Conservation (phyloP, 192 early-diverging fungal species). For the Linnemannia zychae region DNA sequence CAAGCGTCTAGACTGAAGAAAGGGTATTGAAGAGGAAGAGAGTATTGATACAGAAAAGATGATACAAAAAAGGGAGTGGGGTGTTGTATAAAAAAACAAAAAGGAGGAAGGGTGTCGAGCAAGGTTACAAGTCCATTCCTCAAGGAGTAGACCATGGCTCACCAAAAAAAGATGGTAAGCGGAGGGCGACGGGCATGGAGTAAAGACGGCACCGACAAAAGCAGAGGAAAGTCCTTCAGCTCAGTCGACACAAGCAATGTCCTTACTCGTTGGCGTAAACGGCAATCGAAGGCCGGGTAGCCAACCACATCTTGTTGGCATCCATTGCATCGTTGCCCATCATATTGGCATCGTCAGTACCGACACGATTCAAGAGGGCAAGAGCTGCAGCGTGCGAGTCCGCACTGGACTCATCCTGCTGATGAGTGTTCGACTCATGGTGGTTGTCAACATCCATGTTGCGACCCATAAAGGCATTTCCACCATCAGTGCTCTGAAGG, state of each 20-base stretch:
- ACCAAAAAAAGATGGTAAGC: background rate
- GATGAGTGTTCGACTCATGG: slow-evolving; percentile 1
- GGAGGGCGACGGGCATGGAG: slow-evolving; percentile 15
- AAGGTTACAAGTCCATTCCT: background rate
- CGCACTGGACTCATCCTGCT: slow-evolving; percentile 8
- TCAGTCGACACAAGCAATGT: background rate
- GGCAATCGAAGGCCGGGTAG: slow-evolving; percentile 19
- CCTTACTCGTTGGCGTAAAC: slow-evolving; percentile 42
- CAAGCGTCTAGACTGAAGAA: background rate
- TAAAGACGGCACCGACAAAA: background rate
- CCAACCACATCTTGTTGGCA: slow-evolving; percentile 45
- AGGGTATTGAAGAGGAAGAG: background rate
- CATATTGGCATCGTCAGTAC: slow-evolving; percentile 1
- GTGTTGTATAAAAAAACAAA: slow-evolving; percentile 30
- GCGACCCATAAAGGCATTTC: slow-evolving; percentile 29
- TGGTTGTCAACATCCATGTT: slow-evolving; percentile 19
- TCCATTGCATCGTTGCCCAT: slow-evolving; percentile 7
- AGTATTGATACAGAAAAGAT: slow-evolving; percentile 23
- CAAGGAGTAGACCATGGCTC: slow-evolving; percentile 6
- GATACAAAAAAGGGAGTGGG: background rate
- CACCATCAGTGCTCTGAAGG: slow-evolving; percentile 23
- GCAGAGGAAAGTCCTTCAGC: background rate
- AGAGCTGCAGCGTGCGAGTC: background rate
- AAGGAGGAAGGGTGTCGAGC: background rate
- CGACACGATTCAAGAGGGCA: background rate